Evolutionary conservation across 768 basidiomycete genomes (phyloP).

Genomic region (Austroboletus festivus): DNA sequence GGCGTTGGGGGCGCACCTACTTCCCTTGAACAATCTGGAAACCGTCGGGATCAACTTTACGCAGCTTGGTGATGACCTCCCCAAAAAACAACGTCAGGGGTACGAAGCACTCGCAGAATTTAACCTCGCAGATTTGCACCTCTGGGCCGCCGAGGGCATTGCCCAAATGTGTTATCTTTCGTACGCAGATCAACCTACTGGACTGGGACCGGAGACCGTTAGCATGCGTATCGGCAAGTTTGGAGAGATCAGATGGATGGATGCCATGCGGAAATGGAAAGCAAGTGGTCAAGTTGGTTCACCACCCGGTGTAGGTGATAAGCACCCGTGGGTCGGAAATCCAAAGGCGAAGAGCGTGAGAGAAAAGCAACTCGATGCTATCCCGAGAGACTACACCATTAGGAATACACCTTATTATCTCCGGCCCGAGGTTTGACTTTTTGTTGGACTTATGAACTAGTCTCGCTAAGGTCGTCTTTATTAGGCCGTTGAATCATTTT

Average conservation of each 20-base stretch:
- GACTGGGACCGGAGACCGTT: constrained; percentile 59
- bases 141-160: constrained; percentile 76
- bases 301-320: constrained; percentile 53
- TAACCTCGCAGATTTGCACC: constrained; percentile 55
- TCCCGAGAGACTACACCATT: constrained; percentile 53
- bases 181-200: constrained; percentile 68
- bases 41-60: constrained; percentile 44
- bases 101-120: constrained; percentile 40
- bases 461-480: not conserved
- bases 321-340: constrained; percentile 19
- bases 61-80: constrained; percentile 31
- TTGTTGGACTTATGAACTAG: not conserved
- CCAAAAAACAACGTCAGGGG: constrained; percentile 10
- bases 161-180: constrained; percentile 68
- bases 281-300: constrained; percentile 22
- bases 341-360: constrained; percentile 14
- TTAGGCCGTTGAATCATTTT: constrained; percentile 73
- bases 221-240: constrained; percentile 10
- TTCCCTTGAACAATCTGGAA: constrained; percentile 54
- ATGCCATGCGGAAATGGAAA: constrained; percentile 46
- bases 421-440: constrained; percentile 67
- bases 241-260: constrained; percentile 22
- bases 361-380: not conserved
- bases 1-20: constrained; percentile 64
- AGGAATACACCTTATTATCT: constrained; percentile 49